Evolutionary conservation across 352 stramenopile species (phyloP), one percentile per base, ranked within the genome.

Genomic region (Globisporangium cystogenes): DNA sequence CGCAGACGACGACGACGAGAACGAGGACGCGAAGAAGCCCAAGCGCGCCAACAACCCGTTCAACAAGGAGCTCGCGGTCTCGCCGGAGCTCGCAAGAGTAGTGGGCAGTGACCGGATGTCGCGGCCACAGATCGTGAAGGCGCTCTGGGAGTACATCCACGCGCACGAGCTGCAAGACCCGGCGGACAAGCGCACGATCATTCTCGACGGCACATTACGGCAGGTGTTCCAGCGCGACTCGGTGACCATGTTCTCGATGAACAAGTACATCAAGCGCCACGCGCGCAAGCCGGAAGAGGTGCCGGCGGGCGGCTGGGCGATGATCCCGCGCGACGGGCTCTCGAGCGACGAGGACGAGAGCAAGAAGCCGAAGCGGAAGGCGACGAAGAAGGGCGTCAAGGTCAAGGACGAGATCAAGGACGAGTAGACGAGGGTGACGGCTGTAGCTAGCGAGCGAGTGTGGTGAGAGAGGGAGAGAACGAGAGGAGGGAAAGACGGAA

Each of bases 141-240:
- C 76, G 33, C 61, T 99, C 18, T 99, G 96, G 96, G 84, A 95
- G 51, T 98, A 99, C 65, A 98, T 99, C 53, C 87, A 92, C 48
- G 87, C 95, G 42, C 79, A 99, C 56, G 68, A 97, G 23, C 70
- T 99, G 43, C 96, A 99, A 70, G 93, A 98, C 74, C 95, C 96
- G 24, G 62, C 81, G 15, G 87, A 99, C 61, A 97, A 97, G 67
- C 85, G 90, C 18, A 83, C 87, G 54, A 98, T 99, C 58, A 57
- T 97, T 18, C 65, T 96, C 48, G 93, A 98, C 64, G 76, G 90
- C 47, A 87, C 64, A 55, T 79, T 98, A 72, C 77, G 70, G 46
- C 64, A 72, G 50, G 78, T 90, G 39, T 94, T 94, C 65, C 70
- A 91, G 66, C 77, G 84, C 49, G 76, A 93, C 56, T 80, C 76